These are phyloP conservation scores for Euphrasia arctica DNA, from an alignment of 305 asterid species.

Conservation along the genomic window DNA sequence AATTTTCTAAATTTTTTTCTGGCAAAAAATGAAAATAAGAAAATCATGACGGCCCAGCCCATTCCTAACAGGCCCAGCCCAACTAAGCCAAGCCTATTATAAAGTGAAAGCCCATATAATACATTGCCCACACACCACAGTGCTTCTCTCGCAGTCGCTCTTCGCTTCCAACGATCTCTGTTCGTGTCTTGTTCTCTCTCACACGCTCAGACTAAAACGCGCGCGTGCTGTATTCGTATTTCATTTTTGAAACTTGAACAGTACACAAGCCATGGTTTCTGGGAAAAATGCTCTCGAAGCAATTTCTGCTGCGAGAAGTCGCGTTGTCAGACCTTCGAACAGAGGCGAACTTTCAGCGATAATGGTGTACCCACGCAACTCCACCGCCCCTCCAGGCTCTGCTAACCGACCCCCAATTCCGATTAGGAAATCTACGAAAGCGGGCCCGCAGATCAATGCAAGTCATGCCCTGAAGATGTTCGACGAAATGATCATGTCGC, in stretches of 20 bases:
- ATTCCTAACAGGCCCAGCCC: too few relatives aligned
- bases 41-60: too few relatives aligned
- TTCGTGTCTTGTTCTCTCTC: too few relatives aligned
- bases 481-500: constrained; percentile 44
- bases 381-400: constrained; percentile 21
- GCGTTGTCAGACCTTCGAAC: constrained; percentile 27
- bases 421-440: constrained; percentile 24
- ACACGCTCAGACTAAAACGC: too few relatives aligned
- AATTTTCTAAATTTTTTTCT: too few relatives aligned
- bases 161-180: too few relatives aligned
- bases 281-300: constrained; percentile 32
- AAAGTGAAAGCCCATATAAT: too few relatives aligned
- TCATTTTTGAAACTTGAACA: not conserved
- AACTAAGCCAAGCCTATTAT: too few relatives aligned
- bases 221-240: not conserved
- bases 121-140: too few relatives aligned
- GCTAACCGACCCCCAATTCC: constrained; percentile 22
- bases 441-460: constrained; percentile 20
- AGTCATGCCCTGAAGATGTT: constrained; percentile 36
- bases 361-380: constrained; percentile 14
- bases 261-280: constrained; percentile 34
- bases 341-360: constrained; percentile 33
- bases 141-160: too few relatives aligned
- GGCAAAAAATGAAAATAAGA: too few relatives aligned
- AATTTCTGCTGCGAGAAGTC: constrained; percentile 31